These are phyloP conservation scores for Ichthyophthirius multifiliis DNA, from an alignment of 169 alveolate species.

Conservation along the genomic window DNA sequence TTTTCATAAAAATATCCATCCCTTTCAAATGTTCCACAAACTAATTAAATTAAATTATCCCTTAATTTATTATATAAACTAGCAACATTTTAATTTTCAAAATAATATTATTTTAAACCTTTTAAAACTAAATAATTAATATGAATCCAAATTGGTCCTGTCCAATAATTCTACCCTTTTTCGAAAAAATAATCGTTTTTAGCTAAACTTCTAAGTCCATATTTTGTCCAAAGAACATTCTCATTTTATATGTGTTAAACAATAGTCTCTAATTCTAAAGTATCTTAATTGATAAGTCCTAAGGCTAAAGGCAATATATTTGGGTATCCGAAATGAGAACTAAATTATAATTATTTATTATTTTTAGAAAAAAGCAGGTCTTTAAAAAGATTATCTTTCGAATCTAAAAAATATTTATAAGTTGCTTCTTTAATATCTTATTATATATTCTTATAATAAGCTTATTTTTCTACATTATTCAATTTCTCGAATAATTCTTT, in stretches of 20 bases:
- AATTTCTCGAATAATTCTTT: neutral
- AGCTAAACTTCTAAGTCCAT: constrained; percentile 75
- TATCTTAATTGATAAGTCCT: constrained; percentile 58
- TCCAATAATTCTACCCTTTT: constrained; percentile 81
- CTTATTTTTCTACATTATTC: neutral
- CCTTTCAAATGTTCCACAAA: constrained; percentile 57
- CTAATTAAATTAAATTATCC: constrained; percentile 52
- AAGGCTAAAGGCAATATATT: constrained; percentile 73
- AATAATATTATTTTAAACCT: constrained; percentile 64
- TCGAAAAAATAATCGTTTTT: constrained; percentile 59
- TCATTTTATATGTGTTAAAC: constrained; percentile 41
- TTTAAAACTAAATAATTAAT: constrained; percentile 71
- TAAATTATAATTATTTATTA: neutral
- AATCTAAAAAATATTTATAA: constrained; percentile 21
- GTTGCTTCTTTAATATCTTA: constrained; percentile 1
- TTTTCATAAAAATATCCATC: constrained; percentile 71
- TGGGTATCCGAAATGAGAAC: constrained; percentile 73
- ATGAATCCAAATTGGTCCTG: constrained; percentile 81
- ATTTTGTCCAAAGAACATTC: constrained; percentile 49
- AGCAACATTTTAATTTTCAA: constrained; percentile 27
- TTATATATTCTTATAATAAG: neutral
- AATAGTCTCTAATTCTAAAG: constrained; percentile 27
- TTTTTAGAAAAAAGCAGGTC: constrained; percentile 15
- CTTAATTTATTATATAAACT: constrained; percentile 51
- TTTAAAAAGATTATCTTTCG: constrained; percentile 6